Evolutionary conservation across 495 filamentous ascomycete species (phyloP), one percentile per base, ranked within the genome.

Genomic region (Trichoderma gamsii): DNA sequence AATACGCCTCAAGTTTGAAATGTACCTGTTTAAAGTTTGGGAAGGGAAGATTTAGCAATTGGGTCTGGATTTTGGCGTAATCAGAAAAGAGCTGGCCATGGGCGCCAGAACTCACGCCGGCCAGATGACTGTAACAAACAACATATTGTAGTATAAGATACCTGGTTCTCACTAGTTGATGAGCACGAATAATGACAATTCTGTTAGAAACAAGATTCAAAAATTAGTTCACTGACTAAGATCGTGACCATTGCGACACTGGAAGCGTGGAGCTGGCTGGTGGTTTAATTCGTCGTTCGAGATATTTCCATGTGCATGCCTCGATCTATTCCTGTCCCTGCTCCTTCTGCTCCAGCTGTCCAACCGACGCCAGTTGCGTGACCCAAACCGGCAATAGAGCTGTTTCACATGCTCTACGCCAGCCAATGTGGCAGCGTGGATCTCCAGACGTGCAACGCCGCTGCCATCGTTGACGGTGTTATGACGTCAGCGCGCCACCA

Each of bases 1-100:
- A 72, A 84, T 72, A 23, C 4, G 56, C 12, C 56, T 32, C 56
- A 32, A 32, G 25, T 13, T 32, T 27, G 56, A 32, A 23, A 61
- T 61, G 9, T 21, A 18, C 6, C 23, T 15, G n/a, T 61, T 32
- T 13, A 25, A 25, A 13, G 12, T 35, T 61, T 27, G 25, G 56
- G 56, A 15, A 4, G 25, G 23, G 56, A 21, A 32, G 7, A 8
- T 15, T 15, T 32, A 32, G 15, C 27, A 29, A 15, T 13, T 61
- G 13, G 49, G 49, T 52, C 56, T 61, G 56, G 27, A 25, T 61
- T 35, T 61, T 29, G 29, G 27, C 23, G 56, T 23, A 32, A 61
- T 18, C 27, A 23, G 51, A 61, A 15, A 25, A 23, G 25, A 18
- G 3, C 9, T 12, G 23, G 56, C 11, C 4, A 3, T 29, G 35